phyloP scores from a whole-genome alignment of 176 grass and related monocot genomes.

The Hordeum marinum region DNA sequence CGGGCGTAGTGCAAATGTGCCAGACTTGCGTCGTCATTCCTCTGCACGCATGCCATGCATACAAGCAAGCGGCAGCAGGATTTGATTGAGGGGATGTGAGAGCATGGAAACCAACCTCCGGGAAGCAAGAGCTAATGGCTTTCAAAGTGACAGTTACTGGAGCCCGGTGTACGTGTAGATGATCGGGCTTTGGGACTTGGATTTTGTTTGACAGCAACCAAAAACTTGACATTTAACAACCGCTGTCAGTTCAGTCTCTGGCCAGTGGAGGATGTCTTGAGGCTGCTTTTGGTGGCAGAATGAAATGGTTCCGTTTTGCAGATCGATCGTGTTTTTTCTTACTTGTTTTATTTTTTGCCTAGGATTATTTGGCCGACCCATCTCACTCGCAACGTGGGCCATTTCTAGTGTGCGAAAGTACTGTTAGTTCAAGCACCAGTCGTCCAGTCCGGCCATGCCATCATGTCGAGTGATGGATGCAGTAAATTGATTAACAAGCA shows the following conservation, averaged over 20 bases:
- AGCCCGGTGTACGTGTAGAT: background rate
- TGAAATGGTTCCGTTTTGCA: background rate
- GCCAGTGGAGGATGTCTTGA: slow-evolving; percentile 26
- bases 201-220: slow-evolving; percentile 17
- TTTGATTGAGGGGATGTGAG: slow-evolving; percentile 35
- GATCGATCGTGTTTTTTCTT: background rate
- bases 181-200: slow-evolving; percentile 30
- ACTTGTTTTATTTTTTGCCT: too few relatives aligned
- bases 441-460: background rate
- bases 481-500: slow-evolving; percentile 27
- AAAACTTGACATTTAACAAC: slow-evolving; percentile 17
- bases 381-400: slow-evolving; percentile 14
- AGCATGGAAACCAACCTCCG: slow-evolving; percentile 23
- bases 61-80: slow-evolving; percentile 19
- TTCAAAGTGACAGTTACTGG: slow-evolving; percentile 19
- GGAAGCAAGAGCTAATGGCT: slow-evolving; percentile 39
- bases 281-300: slow-evolving; percentile 9
- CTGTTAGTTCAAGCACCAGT: background rate
- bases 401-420: slow-evolving; percentile 12
- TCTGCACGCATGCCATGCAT: slow-evolving; percentile 11
- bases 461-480: slow-evolving; percentile 5
- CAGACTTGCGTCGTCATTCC: background rate
- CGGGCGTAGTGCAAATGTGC: background rate
- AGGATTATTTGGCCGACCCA: slow-evolving; percentile 10
- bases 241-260: slow-evolving; percentile 18